phyloP scores from a whole-genome alignment of 805 yeast species.

The Blastobotrys peoriensis region DNA sequence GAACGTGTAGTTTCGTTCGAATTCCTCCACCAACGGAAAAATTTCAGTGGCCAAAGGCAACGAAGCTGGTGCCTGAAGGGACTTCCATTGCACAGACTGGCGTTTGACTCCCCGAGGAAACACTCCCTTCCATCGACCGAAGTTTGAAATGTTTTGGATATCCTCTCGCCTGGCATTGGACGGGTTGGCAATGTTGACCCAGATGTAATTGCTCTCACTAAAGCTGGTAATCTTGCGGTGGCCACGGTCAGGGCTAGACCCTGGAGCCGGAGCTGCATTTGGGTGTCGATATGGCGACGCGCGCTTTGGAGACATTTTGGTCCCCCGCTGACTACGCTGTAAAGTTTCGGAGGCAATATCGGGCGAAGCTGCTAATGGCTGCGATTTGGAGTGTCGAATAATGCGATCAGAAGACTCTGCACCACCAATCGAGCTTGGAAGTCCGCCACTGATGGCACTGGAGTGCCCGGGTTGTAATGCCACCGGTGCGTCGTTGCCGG shows the following conservation, averaged over 20 bases:
- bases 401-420: too few species aligned
- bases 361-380: too few species aligned
- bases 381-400: too few species aligned
- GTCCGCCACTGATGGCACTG: too few species aligned
- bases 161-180: slow-evolving; percentile 58
- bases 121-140: slow-evolving; percentile 87
- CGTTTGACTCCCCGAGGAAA: slow-evolving; percentile 67
- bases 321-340: too few species aligned
- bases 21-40: slow-evolving; percentile 66
- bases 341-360: too few species aligned
- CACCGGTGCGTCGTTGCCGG: too few species aligned
- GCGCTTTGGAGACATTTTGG: neutral
- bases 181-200: slow-evolving; percentile 72
- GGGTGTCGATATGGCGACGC: too few species aligned
- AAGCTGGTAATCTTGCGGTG: slow-evolving; percentile 15
- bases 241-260: slow-evolving; percentile 35
- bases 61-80: slow-evolving; percentile 89
- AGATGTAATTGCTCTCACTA: slow-evolving; percentile 28
- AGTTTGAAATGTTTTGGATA: slow-evolving; percentile 49
- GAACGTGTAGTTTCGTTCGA: slow-evolving; percentile 66
- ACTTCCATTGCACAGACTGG: slow-evolving; percentile 81
- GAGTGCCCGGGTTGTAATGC: too few species aligned
- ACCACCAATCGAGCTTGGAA: too few species aligned
- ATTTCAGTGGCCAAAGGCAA: slow-evolving; percentile 74
- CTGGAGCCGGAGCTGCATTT: too few species aligned